These are phyloP conservation scores for Excoecaria cochinchinensis DNA, from an alignment of 345 rosid genomes.

Conservation along the genomic window DNA sequence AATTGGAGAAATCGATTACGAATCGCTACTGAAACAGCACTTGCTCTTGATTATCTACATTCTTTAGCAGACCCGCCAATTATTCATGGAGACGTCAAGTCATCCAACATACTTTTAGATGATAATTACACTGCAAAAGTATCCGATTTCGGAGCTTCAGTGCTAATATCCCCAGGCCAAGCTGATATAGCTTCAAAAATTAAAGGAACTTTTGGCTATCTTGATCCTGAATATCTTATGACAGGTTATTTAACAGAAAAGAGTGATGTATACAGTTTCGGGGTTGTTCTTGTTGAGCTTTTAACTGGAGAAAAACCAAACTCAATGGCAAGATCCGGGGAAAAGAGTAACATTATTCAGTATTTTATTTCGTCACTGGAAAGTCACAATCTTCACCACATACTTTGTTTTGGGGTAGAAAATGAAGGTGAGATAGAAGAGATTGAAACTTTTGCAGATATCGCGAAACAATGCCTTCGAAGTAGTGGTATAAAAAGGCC, in stretches of 20 bases:
- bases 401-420: slow-evolving; percentile 3
- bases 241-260: slow-evolving; percentile 25
- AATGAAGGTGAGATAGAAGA: slow-evolving; percentile 21
- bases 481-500: slow-evolving; percentile 10
- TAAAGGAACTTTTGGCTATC: slow-evolving; percentile 35
- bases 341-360: slow-evolving; percentile 16
- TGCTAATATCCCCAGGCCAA: slow-evolving; percentile 18
- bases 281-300: slow-evolving; percentile 37
- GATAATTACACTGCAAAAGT: slow-evolving; percentile 28
- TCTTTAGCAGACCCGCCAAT: slow-evolving; percentile 36
- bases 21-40: slow-evolving; percentile 29
- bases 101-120: slow-evolving; percentile 35
- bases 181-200: slow-evolving; percentile 11
- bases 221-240: slow-evolving; percentile 38
- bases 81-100: slow-evolving; percentile 39
- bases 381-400: neutral
- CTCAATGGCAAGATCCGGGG: neutral
- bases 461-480: slow-evolving; percentile 16
- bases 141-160: slow-evolving; percentile 39
- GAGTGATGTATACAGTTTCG: slow-evolving; percentile 41
- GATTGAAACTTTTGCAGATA: slow-evolving; percentile 22
- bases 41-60: slow-evolving; percentile 38
- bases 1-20: slow-evolving; percentile 26
- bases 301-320: slow-evolving; percentile 29
- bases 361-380: slow-evolving; percentile 21